Evolutionary conservation across 768 basidiomycete genomes (phyloP).

Genomic region (Kwoniella shandongensis): DNA sequence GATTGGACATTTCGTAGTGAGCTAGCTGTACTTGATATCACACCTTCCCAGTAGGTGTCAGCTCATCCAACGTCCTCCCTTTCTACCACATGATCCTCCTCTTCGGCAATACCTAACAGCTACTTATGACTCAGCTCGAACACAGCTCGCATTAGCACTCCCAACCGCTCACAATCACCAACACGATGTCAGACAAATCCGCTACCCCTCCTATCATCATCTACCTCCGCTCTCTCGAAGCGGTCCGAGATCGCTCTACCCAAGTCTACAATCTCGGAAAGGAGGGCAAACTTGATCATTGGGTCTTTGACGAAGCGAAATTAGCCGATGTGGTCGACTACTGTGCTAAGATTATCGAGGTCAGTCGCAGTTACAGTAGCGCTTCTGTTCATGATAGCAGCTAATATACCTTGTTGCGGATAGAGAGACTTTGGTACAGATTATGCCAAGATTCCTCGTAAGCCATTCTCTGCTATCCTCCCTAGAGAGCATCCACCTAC

Average conservation of each 20-base stretch:
- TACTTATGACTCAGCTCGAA: too few species aligned
- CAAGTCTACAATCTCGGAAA: conserved; percentile 76
- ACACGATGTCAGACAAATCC: conserved; percentile 1
- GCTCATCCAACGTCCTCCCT: too few species aligned
- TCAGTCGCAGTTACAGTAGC: conserved; percentile 49
- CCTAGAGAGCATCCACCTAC: not conserved
- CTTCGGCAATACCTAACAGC: too few species aligned
- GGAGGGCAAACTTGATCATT: conserved; percentile 74
- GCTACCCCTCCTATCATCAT: conserved; percentile 29
- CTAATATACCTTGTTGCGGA: not conserved
- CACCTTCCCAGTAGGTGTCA: too few species aligned
- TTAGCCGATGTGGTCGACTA: conserved; percentile 69
- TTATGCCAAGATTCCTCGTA: conserved; percentile 56
- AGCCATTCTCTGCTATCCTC: not conserved
- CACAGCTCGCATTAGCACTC: too few species aligned
- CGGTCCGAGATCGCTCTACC: conserved; percentile 82
- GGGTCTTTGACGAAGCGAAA: conserved; percentile 77
- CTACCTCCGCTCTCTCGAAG: conserved; percentile 78
- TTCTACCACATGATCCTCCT: too few species aligned
- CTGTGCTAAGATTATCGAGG: conserved; percentile 76
- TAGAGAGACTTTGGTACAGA: conserved; percentile 78
- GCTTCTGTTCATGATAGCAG: not conserved
- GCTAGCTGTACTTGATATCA: too few species aligned
- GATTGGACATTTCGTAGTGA: too few species aligned
- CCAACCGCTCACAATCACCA: too few species aligned